These are phyloP conservation scores for Aureobasidium sp. DNA, from an alignment of 2,329 filamentous ascomycete genomes.

Conservation along the genomic window DNA sequence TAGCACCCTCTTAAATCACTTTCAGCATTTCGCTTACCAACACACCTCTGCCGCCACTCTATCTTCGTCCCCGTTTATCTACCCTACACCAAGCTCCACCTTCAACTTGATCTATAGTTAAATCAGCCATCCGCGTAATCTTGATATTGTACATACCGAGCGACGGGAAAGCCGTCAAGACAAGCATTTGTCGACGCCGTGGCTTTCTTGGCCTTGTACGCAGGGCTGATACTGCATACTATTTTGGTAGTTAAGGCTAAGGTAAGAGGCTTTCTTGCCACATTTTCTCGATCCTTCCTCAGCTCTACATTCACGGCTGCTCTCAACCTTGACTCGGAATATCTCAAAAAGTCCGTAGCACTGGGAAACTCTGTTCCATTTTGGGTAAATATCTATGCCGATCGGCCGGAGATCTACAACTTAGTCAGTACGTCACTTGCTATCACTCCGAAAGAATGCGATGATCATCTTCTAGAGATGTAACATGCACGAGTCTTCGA, in stretches of 20 bases:
- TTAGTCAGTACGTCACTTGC: not conserved
- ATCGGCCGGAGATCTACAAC: not conserved
- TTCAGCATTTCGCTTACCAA: not conserved
- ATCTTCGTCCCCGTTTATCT: not conserved
- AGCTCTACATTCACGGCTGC: not conserved
- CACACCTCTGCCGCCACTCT: not conserved
- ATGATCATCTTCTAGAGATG: not conserved
- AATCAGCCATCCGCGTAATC: too few relatives aligned
- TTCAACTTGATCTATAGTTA: not conserved
- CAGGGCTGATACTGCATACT: not conserved
- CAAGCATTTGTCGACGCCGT: not conserved
- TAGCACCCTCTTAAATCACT: not conserved
- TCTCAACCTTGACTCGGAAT: not conserved
- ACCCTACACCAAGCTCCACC: not conserved
- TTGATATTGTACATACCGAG: not conserved
- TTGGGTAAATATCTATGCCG: not conserved
- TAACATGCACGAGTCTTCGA: not conserved
- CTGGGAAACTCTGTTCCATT: not conserved
- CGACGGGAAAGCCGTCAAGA: not conserved
- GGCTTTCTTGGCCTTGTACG: not conserved
- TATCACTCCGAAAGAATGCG: not conserved
- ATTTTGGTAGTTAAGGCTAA: not conserved
- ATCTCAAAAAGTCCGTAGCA: not conserved
- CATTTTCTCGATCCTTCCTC: not conserved
- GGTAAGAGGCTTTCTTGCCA: not conserved